A percentile compares a stretch with the other conserved stretches of the same genome.
Conservation (phyloP, 768 basidiomycete species). For the Rhodocollybia butyracea region DNA sequence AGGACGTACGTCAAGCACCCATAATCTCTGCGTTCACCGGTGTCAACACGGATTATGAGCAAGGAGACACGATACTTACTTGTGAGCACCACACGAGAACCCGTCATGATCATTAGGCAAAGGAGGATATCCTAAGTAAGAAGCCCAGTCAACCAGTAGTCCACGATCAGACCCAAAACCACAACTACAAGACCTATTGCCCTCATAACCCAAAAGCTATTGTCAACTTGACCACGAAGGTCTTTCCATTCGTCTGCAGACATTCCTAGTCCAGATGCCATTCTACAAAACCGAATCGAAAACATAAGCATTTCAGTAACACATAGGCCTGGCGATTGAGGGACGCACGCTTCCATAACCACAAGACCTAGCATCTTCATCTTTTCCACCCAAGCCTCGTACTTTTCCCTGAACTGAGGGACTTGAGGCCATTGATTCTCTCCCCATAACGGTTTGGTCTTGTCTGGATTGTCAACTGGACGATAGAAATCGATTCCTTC, state of each 20-base stretch:
- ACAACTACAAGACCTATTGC: slow-evolving; percentile 55
- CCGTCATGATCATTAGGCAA: slow-evolving; percentile 78
- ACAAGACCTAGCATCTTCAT: slow-evolving; percentile 81
- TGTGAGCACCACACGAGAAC: slow-evolving; percentile 88
- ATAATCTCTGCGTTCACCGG: slow-evolving; percentile 60
- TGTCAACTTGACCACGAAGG: slow-evolving; percentile 66
- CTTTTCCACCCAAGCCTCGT: slow-evolving; percentile 76
- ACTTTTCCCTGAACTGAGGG: slow-evolving; percentile 58
- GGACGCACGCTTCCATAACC: slow-evolving; percentile 82
- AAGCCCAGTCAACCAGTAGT: not conserved
- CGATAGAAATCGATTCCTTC: slow-evolving; percentile 84
- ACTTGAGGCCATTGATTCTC: slow-evolving; percentile 82
- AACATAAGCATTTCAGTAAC: not conserved
- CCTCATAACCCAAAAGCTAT: slow-evolving; percentile 90
- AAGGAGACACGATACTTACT: slow-evolving; percentile 38
- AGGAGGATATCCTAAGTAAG: slow-evolving; percentile 72
- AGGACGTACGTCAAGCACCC: slow-evolving; percentile 77
- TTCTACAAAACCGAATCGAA: slow-evolving; percentile 38
- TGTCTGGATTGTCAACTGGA: slow-evolving; percentile 69
- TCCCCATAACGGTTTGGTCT: slow-evolving; percentile 71
- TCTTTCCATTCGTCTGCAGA: slow-evolving; percentile 63
- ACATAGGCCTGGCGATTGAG: not conserved
- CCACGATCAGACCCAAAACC: not conserved
- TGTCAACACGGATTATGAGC: not conserved
- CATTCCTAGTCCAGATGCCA: slow-evolving; percentile 81